Percentiles rank a stretch among this genome's conserved stretches.
phyloP scores from a whole-genome alignment of 2,329 filamentous ascomycete genomes.

The Colletotrichum filicis region DNA sequence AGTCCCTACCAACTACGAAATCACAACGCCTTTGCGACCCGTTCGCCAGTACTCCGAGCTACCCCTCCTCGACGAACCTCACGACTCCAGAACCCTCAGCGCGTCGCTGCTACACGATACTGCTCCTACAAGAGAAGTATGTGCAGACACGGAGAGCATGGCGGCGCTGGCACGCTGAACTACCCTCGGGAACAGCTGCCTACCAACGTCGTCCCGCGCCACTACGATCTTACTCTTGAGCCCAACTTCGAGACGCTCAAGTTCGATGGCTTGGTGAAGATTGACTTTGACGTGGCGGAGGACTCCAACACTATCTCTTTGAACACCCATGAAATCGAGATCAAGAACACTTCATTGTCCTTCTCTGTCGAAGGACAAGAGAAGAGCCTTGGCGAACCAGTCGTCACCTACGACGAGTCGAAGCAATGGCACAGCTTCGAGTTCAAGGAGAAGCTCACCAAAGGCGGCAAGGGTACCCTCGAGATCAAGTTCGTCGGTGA shows the following conservation, averaged over 20 bases:
- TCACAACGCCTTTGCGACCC: conserved; percentile 8
- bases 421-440: conserved; percentile 85
- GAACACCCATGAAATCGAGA: conserved; percentile 88
- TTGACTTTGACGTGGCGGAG: conserved; percentile 88
- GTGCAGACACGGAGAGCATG: conserved; percentile 33
- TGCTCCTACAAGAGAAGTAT: conserved; percentile 37
- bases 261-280: conserved; percentile 85
- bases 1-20: conserved; percentile 26
- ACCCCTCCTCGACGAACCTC: conserved; percentile 17
- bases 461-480: conserved; percentile 78
- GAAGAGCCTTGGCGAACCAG: conserved; percentile 68
- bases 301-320: conserved; percentile 87
- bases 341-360: conserved; percentile 68
- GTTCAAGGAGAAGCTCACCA: conserved; percentile 78
- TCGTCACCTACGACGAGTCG: conserved; percentile 79
- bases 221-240: conserved; percentile 93
- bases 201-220: conserved; percentile 88
- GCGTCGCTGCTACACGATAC: conserved; percentile 25
- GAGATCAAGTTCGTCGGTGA: conserved; percentile 74
- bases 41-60: conserved; percentile 17
- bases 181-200: conserved; percentile 83
- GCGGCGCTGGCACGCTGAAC: conserved; percentile 29
- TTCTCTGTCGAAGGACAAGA: conserved; percentile 39
- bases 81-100: conserved; percentile 31
- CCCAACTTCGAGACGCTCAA: conserved; percentile 89